Percentiles rank a stretch among this genome's conserved stretches.
phyloP scores from a whole-genome alignment of 768 basidiomycete genomes.

The Pulveroboletus sp. region DNA sequence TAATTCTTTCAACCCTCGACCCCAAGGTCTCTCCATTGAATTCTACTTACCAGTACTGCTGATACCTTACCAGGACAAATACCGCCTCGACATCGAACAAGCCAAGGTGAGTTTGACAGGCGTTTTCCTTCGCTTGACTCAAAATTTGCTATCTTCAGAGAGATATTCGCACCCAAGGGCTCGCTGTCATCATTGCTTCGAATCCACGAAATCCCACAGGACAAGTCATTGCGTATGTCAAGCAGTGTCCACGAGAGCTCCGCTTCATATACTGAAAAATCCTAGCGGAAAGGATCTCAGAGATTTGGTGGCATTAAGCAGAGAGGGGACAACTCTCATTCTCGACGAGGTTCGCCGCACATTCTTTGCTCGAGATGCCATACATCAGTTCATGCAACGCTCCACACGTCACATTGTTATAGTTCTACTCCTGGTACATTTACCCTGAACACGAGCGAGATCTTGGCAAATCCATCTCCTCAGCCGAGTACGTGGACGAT shows the following conservation, averaged over 20 bases:
- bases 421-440: slow-evolving; percentile 96
- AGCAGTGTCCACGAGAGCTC: not conserved
- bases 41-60: slow-evolving; percentile 2
- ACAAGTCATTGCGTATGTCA: slow-evolving; percentile 64
- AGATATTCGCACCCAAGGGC: slow-evolving; percentile 79
- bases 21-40: slow-evolving; percentile 32
- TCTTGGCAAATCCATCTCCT: slow-evolving; percentile 73
- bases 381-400: not conserved
- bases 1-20: slow-evolving; percentile 37
- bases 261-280: slow-evolving; percentile 6
- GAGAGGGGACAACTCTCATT: slow-evolving; percentile 78
- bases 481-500: slow-evolving; percentile 79
- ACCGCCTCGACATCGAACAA: slow-evolving; percentile 74
- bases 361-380: not conserved
- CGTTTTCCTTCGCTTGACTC: not conserved
- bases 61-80: slow-evolving; percentile 45
- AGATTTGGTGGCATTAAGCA: slow-evolving; percentile 67
- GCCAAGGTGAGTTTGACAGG: slow-evolving; percentile 47
- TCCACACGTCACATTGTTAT: not conserved
- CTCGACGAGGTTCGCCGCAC: slow-evolving; percentile 64
- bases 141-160: slow-evolving; percentile 35
- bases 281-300: slow-evolving; percentile 72
- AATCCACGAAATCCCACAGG: slow-evolving; percentile 98
- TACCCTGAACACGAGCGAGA: slow-evolving; percentile 77
- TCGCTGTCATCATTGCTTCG: slow-evolving; percentile 81